Evolutionary conservation across 345 rosid species (phyloP).

Genomic region (Citropsis articulata): DNA sequence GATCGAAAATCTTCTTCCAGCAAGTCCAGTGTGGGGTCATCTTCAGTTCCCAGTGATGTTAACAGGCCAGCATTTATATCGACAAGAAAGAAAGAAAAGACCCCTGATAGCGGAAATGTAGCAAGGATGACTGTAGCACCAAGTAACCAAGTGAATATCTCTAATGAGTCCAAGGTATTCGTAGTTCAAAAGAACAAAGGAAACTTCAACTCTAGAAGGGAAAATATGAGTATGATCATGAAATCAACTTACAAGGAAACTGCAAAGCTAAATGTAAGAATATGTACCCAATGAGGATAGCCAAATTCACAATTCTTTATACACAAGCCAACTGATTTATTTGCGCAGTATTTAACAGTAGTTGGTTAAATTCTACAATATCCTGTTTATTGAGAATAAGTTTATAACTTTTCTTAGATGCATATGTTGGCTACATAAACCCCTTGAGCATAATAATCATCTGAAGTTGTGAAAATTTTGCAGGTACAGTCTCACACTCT

Average conservation of each 20-base stretch:
- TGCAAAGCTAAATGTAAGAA: slow-evolving; percentile 40
- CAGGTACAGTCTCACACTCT: slow-evolving; percentile 33
- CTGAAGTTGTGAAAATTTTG: slow-evolving; percentile 5
- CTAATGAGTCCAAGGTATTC: slow-evolving; percentile 21
- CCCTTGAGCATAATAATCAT: neutral
- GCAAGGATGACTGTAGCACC: slow-evolving; percentile 23
- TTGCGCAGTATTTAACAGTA: neutral
- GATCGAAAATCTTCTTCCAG: slow-evolving; percentile 38
- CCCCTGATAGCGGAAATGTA: slow-evolving; percentile 44
- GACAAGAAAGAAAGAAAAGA: slow-evolving; percentile 31
- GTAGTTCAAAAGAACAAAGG: slow-evolving; percentile 13
- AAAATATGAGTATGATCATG: slow-evolving; percentile 10
- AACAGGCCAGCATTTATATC: slow-evolving; percentile 11
- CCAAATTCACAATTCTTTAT: neutral
- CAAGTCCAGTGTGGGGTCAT: slow-evolving; percentile 53
- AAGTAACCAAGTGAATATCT: slow-evolving; percentile 21
- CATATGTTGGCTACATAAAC: neutral
- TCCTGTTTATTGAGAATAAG: neutral
- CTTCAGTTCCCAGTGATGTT: slow-evolving; percentile 28
- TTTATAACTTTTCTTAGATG: neutral
- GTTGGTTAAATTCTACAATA: neutral
- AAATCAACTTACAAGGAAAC: slow-evolving; percentile 20
- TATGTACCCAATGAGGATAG: neutral
- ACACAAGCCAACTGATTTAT: neutral
- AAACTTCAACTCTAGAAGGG: slow-evolving; percentile 13